Base-by-base conservation (phyloP, 768 basidiomycete genomes). In the Dentipellis sp. region DNA sequence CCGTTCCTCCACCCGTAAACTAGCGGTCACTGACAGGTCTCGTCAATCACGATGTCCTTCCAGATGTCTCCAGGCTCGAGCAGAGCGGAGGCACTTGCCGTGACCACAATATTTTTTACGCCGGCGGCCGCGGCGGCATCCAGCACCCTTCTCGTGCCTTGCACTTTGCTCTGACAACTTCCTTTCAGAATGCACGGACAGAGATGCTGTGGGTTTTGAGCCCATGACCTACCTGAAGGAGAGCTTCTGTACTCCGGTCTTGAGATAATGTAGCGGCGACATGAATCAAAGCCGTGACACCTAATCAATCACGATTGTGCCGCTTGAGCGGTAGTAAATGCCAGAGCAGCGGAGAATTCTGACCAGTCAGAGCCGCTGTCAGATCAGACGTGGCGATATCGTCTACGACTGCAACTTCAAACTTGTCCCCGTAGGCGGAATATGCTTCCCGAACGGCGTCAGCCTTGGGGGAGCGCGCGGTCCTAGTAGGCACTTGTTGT, bases 341-440 rank as follows among this genome's bases (percentile, higher is more conserved):
- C 29, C 6, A 29, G 29, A 29, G 6, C 29, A 29, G 29, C 29
- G 29, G 29, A 29, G n/a, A 29, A 6, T 29, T 29, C 29, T 6
- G 29, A 29, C 29, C 29, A 29, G 29, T 29, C 29, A 29, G 6
- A 29, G 29, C 29, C 6, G 6, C 3, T 3, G 59, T 50, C 1
- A 64, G 56, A 35, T 68, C 66, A 9, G 60, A 64, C 3, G 58
- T 54, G 21, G 37, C 57, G 10, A 68, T 11, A 42, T 68, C 63
- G 1, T 62, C 59, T 3, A 66, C 37, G 1, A 54, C 55, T 3
- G 56, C 60, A 12, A 62, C 55, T 17, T 64, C 40, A 14, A 65
- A 62, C 10, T 42, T 54, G 40, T 59, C 54, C 19, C 60, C 57
- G 38, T 55, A 58, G 0, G 59, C 54, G 17, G 56, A 58, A 56